phyloP scores from a whole-genome alignment of 2,329 filamentous ascomycete genomes.

The Phyllosticta ampelicida region DNA sequence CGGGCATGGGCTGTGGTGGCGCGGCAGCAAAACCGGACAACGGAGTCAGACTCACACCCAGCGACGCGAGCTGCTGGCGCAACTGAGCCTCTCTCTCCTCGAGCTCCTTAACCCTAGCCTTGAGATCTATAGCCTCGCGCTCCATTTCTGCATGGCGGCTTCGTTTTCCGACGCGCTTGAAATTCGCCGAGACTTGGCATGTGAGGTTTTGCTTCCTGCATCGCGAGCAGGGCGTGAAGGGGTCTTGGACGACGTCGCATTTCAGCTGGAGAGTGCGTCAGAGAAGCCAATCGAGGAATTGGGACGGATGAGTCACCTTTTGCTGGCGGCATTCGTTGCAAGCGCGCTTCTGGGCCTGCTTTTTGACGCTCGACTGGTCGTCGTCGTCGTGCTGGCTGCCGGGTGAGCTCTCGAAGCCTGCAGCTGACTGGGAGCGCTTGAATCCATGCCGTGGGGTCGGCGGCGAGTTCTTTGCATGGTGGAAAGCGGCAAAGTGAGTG shows the following conservation, averaged over 20 bases:
- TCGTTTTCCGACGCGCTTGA: slow-evolving; percentile 73
- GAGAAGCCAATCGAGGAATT: neutral
- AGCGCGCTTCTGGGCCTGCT: slow-evolving; percentile 50
- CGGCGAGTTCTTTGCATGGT: neutral
- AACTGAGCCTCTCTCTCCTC: slow-evolving; percentile 52
- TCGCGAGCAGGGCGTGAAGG: slow-evolving; percentile 65
- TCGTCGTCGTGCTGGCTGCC: slow-evolving; percentile 21
- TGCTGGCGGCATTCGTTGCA: slow-evolving; percentile 81
- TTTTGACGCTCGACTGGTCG: slow-evolving; percentile 16
- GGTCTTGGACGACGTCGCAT: slow-evolving; percentile 74
- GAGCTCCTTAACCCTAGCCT: slow-evolving; percentile 30
- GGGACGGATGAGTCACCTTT: slow-evolving; percentile 47
- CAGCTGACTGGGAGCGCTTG: slow-evolving; percentile 9
- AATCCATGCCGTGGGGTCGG: slow-evolving; percentile 8
- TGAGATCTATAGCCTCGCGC: slow-evolving; percentile 56
- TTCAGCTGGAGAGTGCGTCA: slow-evolving; percentile 47
- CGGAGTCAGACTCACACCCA: slow-evolving; percentile 5
- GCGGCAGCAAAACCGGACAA: neutral
- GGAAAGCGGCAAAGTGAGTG: slow-evolving; percentile 1
- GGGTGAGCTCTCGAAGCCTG: slow-evolving; percentile 26
- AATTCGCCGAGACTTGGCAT: slow-evolving; percentile 81
- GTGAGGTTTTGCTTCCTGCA: slow-evolving; percentile 70
- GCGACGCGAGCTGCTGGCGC: slow-evolving; percentile 37
- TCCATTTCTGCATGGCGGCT: slow-evolving; percentile 81
- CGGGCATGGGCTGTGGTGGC: slow-evolving; percentile 47